Evolutionary conservation across 2,329 filamentous ascomycete species (phyloP), one percentile per base, ranked within the genome.

Genomic region (Scopulariopsis brevicaulis): DNA sequence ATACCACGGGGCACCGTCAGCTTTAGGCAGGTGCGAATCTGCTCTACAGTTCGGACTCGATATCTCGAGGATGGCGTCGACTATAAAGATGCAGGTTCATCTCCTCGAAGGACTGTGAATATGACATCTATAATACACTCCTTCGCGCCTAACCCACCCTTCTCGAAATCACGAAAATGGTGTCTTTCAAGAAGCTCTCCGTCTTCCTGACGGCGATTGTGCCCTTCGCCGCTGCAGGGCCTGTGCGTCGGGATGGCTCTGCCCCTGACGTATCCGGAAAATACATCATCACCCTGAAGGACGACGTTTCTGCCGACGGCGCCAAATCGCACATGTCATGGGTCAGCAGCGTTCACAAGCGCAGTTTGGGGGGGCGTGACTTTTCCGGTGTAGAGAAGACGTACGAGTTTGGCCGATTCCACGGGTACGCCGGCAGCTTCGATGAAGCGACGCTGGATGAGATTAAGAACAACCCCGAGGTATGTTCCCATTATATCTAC

Each of bases 211-310:
- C 40, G 32, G 32, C 28, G 12, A 6, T 50, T 15, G 28, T 53
- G 22, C 28, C 43, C 15, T 34, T 46, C 50, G 35, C 53, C 20
- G 53, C 25, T 32, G 25, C 54, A 22, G 52, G 48, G 48, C 22
- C 54, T 35, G 46, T 53, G 24, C 22, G 55, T 43, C 40, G 28
- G 54, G 12, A 46, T 52, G 43, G 32, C 10, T 22, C 22, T 3
- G 56, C 54, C 54, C 50, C 59, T 56, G 60, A 70, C 51, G 61
- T 74, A 51, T 63, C 69, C 54, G 69, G 67, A 62, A 74, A 70
- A 62, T 77, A 75, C 64, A 77, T 77, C 58, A 64, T 77, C 64
- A 77, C 73, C 28, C 61, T 77, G 32, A 73, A 75, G 63, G 65
- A 70, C 8, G 67, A 67, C 32, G 62, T 70, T 46, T n/a, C n/a